phyloP scores from a whole-genome alignment of 352 stramenopile genomes.

The Phytophthora uliginosa region DNA sequence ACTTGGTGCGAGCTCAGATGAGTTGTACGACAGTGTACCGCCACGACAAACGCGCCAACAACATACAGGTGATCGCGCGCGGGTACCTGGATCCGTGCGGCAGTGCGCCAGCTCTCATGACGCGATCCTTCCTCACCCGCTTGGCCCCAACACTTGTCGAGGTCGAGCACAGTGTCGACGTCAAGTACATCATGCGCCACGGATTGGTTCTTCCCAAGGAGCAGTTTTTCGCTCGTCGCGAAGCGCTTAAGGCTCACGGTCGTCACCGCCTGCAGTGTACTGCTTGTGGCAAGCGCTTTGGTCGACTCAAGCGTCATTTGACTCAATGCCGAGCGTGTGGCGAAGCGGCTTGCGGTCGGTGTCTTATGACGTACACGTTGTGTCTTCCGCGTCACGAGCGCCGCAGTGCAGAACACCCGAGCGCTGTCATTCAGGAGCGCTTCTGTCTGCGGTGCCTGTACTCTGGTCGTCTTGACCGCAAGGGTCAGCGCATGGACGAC shows the following conservation, averaged over 20 bases:
- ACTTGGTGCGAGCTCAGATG: slow-evolving; percentile 51
- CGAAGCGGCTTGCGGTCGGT: slow-evolving; percentile 60
- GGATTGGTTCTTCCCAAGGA: slow-evolving; percentile 48
- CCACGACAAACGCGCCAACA: slow-evolving; percentile 52
- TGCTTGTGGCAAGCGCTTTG: slow-evolving; percentile 51
- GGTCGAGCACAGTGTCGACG: slow-evolving; percentile 55
- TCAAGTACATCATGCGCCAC: slow-evolving; percentile 67
- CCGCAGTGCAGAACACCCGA: slow-evolving; percentile 66
- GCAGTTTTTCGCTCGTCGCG: slow-evolving; percentile 42
- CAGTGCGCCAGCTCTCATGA: slow-evolving; percentile 42
- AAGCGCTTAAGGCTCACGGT: slow-evolving; percentile 41
- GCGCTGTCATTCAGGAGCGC: slow-evolving; percentile 69
- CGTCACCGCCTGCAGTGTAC: slow-evolving; percentile 48
- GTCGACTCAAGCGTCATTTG: slow-evolving; percentile 50
- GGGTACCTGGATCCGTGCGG: slow-evolving; percentile 54
- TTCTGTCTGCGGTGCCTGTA: slow-evolving; percentile 77
- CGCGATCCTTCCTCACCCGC: slow-evolving; percentile 50
- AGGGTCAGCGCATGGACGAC: slow-evolving; percentile 56
- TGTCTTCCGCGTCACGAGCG: slow-evolving; percentile 66
- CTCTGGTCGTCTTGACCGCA: slow-evolving; percentile 60
- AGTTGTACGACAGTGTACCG: slow-evolving; percentile 58
- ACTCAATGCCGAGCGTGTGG: slow-evolving; percentile 65
- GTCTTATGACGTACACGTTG: slow-evolving; percentile 66
- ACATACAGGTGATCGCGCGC: slow-evolving; percentile 53
- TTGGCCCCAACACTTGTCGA: slow-evolving; percentile 57